Percentiles rank a stretch among this genome's conserved stretches.
Conservation (phyloP, 1,284 basidiomycete genomes). For the Sphagnurus paluster region DNA sequence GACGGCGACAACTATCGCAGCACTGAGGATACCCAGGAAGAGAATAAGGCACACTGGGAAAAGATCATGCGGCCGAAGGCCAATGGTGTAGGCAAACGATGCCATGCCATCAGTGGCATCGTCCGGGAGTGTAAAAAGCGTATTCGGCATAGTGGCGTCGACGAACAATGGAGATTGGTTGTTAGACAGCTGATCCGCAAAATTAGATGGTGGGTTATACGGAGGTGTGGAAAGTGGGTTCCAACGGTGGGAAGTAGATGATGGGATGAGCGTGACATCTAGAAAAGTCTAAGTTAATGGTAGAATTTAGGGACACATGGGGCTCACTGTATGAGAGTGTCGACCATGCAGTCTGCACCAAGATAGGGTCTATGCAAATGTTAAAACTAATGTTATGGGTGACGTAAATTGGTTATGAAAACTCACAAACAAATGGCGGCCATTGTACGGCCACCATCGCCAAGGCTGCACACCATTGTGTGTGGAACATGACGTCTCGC, state of each 20-base stretch:
- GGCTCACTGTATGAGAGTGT: constrained; percentile 83
- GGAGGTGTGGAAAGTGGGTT: constrained; percentile 61
- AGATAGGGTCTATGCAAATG: constrained; percentile 68
- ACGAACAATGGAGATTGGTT: constrained; percentile 77
- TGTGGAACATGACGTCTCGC: constrained; percentile 90
- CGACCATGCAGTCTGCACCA: constrained; percentile 87
- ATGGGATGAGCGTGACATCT: constrained; percentile 73
- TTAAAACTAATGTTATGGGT: constrained; percentile 1
- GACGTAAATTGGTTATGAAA: background rate
- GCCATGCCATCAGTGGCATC: constrained; percentile 65
- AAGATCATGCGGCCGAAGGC: constrained; percentile 79
- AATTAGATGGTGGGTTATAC: constrained; percentile 65
- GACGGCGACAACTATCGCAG: constrained; percentile 67
- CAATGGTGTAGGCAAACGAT: constrained; percentile 80
- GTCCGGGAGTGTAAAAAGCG: constrained; percentile 69
- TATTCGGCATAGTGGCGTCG: constrained; percentile 65
- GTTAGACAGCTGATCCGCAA: constrained; percentile 72
- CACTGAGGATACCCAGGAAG: constrained; percentile 81
- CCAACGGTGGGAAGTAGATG: constrained; percentile 55
- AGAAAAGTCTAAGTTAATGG: constrained; percentile 4
- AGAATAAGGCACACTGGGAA: constrained; percentile 84
- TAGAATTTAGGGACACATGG: constrained; percentile 12
- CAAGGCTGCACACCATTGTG: constrained; percentile 86
- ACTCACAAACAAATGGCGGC: constrained; percentile 88
- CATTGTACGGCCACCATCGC: constrained; percentile 94